These are phyloP conservation scores for Trichoderma atrobrunneum DNA, from an alignment of 2,329 filamentous ascomycete species.

Conservation along the genomic window DNA sequence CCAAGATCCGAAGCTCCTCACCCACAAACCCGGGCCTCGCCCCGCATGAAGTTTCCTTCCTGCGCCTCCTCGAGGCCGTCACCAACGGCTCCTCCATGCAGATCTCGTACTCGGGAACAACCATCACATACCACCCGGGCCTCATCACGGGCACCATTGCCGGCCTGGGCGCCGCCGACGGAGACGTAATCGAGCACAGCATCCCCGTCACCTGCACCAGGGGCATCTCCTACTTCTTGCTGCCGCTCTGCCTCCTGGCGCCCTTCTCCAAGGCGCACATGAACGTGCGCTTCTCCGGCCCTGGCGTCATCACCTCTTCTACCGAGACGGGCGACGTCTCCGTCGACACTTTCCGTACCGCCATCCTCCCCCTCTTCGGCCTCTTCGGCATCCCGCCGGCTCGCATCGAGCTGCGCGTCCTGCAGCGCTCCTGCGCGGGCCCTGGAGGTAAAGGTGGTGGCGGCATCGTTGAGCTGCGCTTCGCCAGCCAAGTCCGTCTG, in stretches of 20 bases:
- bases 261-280: conserved; percentile 91
- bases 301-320: conserved; percentile 86
- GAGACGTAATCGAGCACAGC: conserved; percentile 77
- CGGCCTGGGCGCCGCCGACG: conserved; percentile 66
- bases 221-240: conserved; percentile 86
- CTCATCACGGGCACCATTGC: conserved; percentile 83
- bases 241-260: conserved; percentile 84
- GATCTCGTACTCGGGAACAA: conserved; percentile 94
- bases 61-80: conserved; percentile 88
- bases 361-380: conserved; percentile 83
- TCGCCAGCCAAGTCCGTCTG: conserved; percentile 87
- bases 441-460: conserved; percentile 75
- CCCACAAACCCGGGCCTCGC: conserved; percentile 84
- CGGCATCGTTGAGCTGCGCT: conserved; percentile 88
- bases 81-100: conserved; percentile 95
- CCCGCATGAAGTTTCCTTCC: conserved; percentile 90
- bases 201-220: conserved; percentile 73
- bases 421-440: conserved; percentile 76
- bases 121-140: conserved; percentile 86
- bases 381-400: conserved; percentile 79
- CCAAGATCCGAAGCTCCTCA: conserved; percentile 85
- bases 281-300: conserved; percentile 85
- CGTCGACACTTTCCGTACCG: conserved; percentile 89
- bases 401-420: conserved; percentile 79
- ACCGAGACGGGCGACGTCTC: conserved; percentile 84